Conservation (phyloP, 805 yeast species). For the Candida ipomoeae region DNA sequence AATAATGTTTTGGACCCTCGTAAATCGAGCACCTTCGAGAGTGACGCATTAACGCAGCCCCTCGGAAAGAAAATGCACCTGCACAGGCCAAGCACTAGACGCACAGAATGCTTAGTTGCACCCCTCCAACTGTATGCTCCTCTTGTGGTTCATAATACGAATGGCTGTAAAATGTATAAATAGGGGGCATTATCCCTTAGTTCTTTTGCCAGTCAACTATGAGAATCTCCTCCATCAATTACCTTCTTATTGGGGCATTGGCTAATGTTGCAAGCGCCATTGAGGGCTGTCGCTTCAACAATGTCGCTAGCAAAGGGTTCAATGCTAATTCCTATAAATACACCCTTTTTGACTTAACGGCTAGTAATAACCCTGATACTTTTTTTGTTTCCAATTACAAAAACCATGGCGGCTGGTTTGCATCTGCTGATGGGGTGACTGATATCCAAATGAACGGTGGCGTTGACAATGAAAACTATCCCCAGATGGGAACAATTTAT, state of each 20-base stretch:
- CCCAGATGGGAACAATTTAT: slow-evolving; percentile 5
- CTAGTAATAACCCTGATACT: background rate
- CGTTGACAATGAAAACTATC: background rate
- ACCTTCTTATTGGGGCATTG: background rate
- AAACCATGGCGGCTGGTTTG: background rate
- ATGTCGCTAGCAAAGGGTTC: background rate
- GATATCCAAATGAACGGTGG: background rate
- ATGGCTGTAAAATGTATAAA: background rate
- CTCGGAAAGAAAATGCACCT: too few species aligned
- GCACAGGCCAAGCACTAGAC: too few species aligned
- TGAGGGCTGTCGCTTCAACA: background rate
- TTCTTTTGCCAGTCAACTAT: background rate
- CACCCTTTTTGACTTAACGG: background rate
- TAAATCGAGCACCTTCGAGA: too few species aligned
- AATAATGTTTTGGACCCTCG: too few species aligned
- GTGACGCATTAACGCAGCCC: too few species aligned
- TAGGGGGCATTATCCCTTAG: too few species aligned
- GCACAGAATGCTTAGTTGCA: too few species aligned
- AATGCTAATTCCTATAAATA: background rate
- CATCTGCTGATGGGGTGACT: background rate
- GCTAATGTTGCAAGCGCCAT: background rate
- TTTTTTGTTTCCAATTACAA: background rate
- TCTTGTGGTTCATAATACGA: too few species aligned
- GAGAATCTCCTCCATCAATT: background rate
- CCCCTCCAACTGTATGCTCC: too few species aligned